Evolutionary conservation across 192 early-diverging fungal species (phyloP).

Genomic region (Gonapodya prolifera): DNA sequence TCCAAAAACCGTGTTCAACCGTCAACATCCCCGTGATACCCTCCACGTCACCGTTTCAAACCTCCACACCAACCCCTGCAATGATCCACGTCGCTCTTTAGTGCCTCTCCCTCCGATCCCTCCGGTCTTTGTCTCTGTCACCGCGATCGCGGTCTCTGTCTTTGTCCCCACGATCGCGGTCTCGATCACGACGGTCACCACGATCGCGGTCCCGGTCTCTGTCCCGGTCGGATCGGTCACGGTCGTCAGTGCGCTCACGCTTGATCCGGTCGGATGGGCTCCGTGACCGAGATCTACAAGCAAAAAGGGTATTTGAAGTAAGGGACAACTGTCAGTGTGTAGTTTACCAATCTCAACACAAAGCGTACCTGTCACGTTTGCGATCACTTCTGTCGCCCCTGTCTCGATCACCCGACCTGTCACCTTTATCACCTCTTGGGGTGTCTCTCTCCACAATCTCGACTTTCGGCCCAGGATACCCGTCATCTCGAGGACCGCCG

Average conservation of each 20-base stretch:
- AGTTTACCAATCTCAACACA: background rate
- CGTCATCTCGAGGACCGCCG: conserved; percentile 6
- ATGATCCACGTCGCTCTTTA: too few relatives aligned
- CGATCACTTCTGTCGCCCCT: background rate
- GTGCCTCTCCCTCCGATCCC: background rate
- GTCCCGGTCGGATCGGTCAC: background rate
- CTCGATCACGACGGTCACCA: background rate
- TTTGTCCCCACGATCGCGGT: background rate
- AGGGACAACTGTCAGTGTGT: background rate
- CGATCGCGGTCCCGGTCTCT: background rate
- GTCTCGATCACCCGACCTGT: background rate
- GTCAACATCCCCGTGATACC: too few relatives aligned
- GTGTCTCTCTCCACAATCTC: background rate
- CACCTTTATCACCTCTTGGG: background rate
- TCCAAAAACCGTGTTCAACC: too few relatives aligned
- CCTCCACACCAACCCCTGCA: too few relatives aligned
- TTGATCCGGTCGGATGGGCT: too few relatives aligned
- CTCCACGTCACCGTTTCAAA: too few relatives aligned
- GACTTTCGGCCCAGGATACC: background rate
- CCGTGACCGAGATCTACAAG: too few relatives aligned
- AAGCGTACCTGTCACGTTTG: background rate
- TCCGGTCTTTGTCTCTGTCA: background rate
- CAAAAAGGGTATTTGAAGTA: background rate
- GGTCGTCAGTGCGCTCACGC: background rate
- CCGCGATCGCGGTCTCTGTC: background rate